Conservation (phyloP, 75 land plant genomes). For the Pinus taeda region DNA sequence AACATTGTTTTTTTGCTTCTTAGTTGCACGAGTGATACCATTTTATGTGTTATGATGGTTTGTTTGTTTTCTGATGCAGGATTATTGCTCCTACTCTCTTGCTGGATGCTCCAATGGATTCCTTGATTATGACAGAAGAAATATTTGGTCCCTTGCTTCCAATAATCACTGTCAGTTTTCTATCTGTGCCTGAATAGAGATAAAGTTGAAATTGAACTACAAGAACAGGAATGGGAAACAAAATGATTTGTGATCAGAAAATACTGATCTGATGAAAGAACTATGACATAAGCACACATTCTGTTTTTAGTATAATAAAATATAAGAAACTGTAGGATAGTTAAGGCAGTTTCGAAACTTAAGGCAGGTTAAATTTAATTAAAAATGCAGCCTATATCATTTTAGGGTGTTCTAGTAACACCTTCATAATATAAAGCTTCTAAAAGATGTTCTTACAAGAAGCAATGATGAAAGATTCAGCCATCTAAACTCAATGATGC, state of each 20-base stretch:
- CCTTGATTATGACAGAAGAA: conserved; percentile 76
- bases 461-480: not conserved
- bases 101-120: conserved; percentile 66
- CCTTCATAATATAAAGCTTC: not conserved
- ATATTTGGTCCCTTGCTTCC: conserved; percentile 88
- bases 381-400: not conserved
- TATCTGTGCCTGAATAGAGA: not conserved
- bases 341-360: too few species aligned
- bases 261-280: not conserved
- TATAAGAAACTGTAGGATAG: not conserved
- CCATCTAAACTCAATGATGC: too few species aligned
- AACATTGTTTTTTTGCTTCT: too few species aligned
- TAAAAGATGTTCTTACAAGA: too few species aligned
- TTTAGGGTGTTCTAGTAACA: not conserved
- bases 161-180: conserved; percentile 45
- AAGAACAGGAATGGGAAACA: not conserved
- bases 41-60: too few species aligned
- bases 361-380: too few species aligned
- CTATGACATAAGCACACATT: not conserved
- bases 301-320: not conserved
- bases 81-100: conserved; percentile 70
- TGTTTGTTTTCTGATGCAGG: conserved; percentile 23
- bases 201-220: not conserved
- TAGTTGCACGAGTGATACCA: too few species aligned
- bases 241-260: not conserved